Conservation (phyloP, 495 filamentous ascomycete species). For the Sphaerosporella brunnea region DNA sequence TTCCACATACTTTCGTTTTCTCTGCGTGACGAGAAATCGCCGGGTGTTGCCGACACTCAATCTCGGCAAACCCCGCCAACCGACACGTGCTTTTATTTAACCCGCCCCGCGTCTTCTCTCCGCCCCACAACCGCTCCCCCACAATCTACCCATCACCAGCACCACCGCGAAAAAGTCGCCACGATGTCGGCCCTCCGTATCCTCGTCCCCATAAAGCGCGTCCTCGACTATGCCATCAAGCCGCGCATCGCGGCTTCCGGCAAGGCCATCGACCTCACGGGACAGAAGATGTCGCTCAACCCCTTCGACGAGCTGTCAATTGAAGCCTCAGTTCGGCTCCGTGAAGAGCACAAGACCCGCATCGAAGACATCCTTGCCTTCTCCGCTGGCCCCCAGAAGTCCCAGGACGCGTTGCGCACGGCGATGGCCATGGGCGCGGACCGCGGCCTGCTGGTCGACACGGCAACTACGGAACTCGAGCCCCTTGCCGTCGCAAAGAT, state of each 20-base stretch:
- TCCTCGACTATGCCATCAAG: slow-evolving; percentile 99
- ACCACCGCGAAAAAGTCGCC: background rate
- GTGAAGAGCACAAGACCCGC: slow-evolving; percentile 47
- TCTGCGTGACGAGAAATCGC: too few species aligned
- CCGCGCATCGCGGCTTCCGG: slow-evolving; percentile 91
- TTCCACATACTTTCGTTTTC: too few species aligned
- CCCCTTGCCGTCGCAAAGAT: slow-evolving; percentile 83
- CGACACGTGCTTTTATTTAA: too few species aligned
- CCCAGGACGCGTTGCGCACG: slow-evolving; percentile 70
- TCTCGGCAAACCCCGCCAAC: slow-evolving; percentile 1
- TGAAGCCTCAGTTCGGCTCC: slow-evolving; percentile 85
- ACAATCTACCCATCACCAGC: background rate
- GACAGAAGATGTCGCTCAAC: slow-evolving; percentile 95
- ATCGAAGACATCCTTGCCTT: slow-evolving; percentile 84
- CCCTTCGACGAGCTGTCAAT: slow-evolving; percentile 97
- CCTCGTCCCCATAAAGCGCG: slow-evolving; percentile 88
- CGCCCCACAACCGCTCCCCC: background rate
- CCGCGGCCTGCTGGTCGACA: slow-evolving; percentile 66
- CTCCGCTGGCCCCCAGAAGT: slow-evolving; percentile 71
- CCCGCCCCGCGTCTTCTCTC: background rate
- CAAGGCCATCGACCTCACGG: slow-evolving; percentile 77
- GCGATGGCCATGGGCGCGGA: slow-evolving; percentile 99
- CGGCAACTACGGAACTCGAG: slow-evolving; percentile 49
- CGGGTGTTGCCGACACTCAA: too few species aligned
- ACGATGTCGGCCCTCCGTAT: slow-evolving; percentile 76